Base-by-base conservation (phyloP, 805 yeast genomes). In the Starmerella sp. region DNA sequence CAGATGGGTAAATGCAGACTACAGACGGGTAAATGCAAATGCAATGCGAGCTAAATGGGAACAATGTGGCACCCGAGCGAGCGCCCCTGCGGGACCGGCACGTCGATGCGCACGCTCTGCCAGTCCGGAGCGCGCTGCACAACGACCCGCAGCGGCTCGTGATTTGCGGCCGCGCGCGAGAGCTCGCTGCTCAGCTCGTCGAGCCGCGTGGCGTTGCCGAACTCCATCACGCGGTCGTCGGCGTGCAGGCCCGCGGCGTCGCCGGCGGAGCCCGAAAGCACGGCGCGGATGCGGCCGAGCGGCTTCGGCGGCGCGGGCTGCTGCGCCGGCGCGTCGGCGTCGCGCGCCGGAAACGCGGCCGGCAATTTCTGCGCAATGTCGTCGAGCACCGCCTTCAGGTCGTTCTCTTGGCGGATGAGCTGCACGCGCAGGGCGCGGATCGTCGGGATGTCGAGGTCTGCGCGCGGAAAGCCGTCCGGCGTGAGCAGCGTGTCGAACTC, bases 391-490 rank as follows among this genome's bases (percentile, higher is more conserved):
- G 63, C 66, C 48, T 72, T 73, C 59, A 82, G 73, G 68, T 91
- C 97, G 63, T 88, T 90, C 55, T 83, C 73, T 41, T 84, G 71
- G 52, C 84, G 73, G 37, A 84, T 80, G 35, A 90, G 79, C 63
- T 77, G 77, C 9, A 81, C 77, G 56, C 96, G 71, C 0, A 82
- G 65, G 9, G 77, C 66, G 52, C 95, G 71, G 11, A 88, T 62
- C 51, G 77, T 77, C 2, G 88, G 79, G 5, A 91, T 84, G 63
- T 91, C 95, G 31, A 91, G 75, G 64, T 91, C 97, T 15, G 73
- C 67, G 44, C 97, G 71, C 0, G 98, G 98, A 63, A 79, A 91
- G 22, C 97, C 96, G 64, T 91, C 95, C 0, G 63, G 56, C 0
- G 84, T 79, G 2, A 86, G 69, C 55, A 91, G 68, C 0, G 81